phyloP scores from a whole-genome alignment of 345 rosid species.

The Lumnitzera racemosa region DNA sequence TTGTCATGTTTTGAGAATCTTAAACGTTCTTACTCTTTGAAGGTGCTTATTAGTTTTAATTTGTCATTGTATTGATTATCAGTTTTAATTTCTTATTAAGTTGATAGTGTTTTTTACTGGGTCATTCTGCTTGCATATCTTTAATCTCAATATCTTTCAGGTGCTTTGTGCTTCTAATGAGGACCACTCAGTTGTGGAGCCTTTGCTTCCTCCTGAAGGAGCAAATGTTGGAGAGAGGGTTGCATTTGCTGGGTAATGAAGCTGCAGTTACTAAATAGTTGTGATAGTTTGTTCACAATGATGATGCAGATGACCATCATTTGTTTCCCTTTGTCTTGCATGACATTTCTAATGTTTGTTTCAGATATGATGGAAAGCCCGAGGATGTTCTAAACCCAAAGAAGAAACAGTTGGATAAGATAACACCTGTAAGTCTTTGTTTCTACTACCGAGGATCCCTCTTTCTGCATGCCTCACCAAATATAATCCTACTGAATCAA shows the following conservation, averaged over 20 bases:
- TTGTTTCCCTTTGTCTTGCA: neutral
- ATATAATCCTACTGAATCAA: too few relatives aligned
- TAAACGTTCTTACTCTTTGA: too few relatives aligned
- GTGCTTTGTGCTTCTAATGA: conserved; percentile 88
- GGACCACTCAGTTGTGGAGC: conserved; percentile 75
- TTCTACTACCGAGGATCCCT: too few relatives aligned
- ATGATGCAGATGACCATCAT: too few relatives aligned
- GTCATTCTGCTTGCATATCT: neutral
- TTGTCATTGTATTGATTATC: too few relatives aligned
- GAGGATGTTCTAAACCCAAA: conserved; percentile 92
- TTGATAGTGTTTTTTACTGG: neutral
- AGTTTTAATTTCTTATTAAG: neutral
- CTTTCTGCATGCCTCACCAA: too few relatives aligned
- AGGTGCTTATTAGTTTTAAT: too few relatives aligned
- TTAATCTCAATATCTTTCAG: conserved; percentile 24
- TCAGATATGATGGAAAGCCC: conserved; percentile 64
- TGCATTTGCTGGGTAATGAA: conserved; percentile 64
- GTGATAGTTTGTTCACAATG: too few relatives aligned
- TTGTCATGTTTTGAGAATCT: too few relatives aligned
- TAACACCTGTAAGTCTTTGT: conserved; percentile 61
- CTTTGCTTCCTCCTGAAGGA: conserved; percentile 80
- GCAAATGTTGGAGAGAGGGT: conserved; percentile 68
- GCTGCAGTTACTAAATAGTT: too few relatives aligned
- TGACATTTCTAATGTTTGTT: neutral
- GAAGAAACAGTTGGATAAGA: conserved; percentile 93